Percentiles rank a stretch among this genome's conserved stretches.
Evolutionary conservation across 441 rosid genomes (phyloP).

Genomic region (Eutrema salsugineum): DNA sequence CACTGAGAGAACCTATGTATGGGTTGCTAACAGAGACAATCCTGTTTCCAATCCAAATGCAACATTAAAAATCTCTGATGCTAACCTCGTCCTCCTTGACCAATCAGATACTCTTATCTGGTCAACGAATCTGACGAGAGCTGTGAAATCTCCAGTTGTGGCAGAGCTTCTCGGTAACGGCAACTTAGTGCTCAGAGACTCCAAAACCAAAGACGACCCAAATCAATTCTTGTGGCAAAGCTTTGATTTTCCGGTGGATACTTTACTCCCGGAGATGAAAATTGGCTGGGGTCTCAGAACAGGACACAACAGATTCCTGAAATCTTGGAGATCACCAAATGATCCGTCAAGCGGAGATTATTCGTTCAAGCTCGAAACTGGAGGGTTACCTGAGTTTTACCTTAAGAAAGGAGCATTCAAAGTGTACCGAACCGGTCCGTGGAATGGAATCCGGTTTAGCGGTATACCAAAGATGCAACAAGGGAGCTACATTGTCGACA

Average conservation of each 20-base stretch:
- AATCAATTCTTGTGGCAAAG: slow-evolving; percentile 54
- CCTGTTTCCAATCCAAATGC: slow-evolving; percentile 48
- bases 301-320: slow-evolving; percentile 33
- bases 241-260: slow-evolving; percentile 59
- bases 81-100: slow-evolving; percentile 41
- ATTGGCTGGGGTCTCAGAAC: slow-evolving; percentile 48
- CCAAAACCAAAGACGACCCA: background rate
- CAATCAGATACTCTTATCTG: slow-evolving; percentile 33
- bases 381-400: slow-evolving; percentile 54
- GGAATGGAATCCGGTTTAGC: slow-evolving; percentile 67
- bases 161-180: slow-evolving; percentile 61
- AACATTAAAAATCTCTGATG: slow-evolving; percentile 34
- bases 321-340: slow-evolving; percentile 44
- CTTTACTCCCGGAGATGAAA: slow-evolving; percentile 63
- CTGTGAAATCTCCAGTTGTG: slow-evolving; percentile 36
- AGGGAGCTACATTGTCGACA: slow-evolving; percentile 32
- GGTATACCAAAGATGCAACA: slow-evolving; percentile 79
- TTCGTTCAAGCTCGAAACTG: slow-evolving; percentile 37
- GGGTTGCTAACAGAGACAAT: slow-evolving; percentile 60
- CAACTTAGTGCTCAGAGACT: slow-evolving; percentile 61
- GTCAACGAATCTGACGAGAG: slow-evolving; percentile 43
- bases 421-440: slow-evolving; percentile 60
- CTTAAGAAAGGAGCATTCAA: slow-evolving; percentile 6
- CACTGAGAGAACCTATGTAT: slow-evolving; percentile 35
- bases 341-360: slow-evolving; percentile 54